These are phyloP conservation scores for Kodamaea plutei DNA, from an alignment of 1,139 yeast genomes.

Conservation along the genomic window DNA sequence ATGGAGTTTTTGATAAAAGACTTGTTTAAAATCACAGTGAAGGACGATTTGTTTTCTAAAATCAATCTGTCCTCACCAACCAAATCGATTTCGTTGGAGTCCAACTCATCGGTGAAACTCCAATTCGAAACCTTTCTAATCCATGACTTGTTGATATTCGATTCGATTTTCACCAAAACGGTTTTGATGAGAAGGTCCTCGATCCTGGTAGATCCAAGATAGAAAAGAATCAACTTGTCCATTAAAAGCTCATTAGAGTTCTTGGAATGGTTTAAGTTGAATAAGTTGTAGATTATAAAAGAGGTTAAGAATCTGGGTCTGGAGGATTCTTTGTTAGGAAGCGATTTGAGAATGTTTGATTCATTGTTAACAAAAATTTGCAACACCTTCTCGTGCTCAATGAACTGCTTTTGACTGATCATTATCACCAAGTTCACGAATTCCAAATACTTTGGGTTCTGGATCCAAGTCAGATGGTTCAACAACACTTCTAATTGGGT, in stretches of 20 bases:
- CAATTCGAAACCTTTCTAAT: slow-evolving; percentile 54
- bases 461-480: slow-evolving; percentile 44
- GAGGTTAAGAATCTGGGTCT: slow-evolving; percentile 39
- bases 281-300: slow-evolving; percentile 42
- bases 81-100: slow-evolving; percentile 38
- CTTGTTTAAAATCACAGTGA: slow-evolving; percentile 55
- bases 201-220: slow-evolving; percentile 57
- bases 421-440: slow-evolving; percentile 39
- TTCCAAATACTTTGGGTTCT: slow-evolving; percentile 31
- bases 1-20: slow-evolving; percentile 48
- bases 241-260: slow-evolving; percentile 47
- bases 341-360: slow-evolving; percentile 22
- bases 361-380: slow-evolving; percentile 62
- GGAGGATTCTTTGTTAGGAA: slow-evolving; percentile 19
- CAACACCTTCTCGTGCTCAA: slow-evolving; percentile 52
- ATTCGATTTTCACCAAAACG: slow-evolving; percentile 55
- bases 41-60: slow-evolving; percentile 41
- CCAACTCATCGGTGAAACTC: slow-evolving; percentile 53
- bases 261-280: slow-evolving; percentile 40
- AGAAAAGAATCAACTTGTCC: slow-evolving; percentile 46
- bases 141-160: slow-evolving; percentile 51
- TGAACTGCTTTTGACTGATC: slow-evolving; percentile 29
- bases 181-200: slow-evolving; percentile 61
- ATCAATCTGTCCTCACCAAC: slow-evolving; percentile 45
- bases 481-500: slow-evolving; percentile 68